phyloP scores from a whole-genome alignment of 805 yeast genomes.

The Ascoidea rubescens region DNA sequence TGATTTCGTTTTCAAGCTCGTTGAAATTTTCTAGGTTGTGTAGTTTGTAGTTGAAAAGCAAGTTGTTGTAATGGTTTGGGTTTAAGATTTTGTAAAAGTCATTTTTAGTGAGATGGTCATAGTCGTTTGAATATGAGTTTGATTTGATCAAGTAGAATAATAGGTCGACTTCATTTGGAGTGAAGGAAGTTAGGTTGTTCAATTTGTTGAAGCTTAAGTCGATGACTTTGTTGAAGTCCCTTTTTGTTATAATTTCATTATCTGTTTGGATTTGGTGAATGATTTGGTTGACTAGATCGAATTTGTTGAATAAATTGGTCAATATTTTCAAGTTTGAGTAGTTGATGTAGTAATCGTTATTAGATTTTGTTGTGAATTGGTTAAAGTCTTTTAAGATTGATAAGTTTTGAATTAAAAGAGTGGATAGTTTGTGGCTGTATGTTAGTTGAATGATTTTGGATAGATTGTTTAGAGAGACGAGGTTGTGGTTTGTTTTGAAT shows the following conservation, averaged over 20 bases:
- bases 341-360: constrained; percentile 18
- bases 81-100: constrained; percentile 27
- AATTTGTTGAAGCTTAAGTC: constrained; percentile 25
- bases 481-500: neutral
- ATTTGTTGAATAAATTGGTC: constrained; percentile 24
- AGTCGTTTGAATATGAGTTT: constrained; percentile 7
- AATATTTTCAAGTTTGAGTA: constrained; percentile 24
- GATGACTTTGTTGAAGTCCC: constrained; percentile 20
- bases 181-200: constrained; percentile 24
- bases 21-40: constrained; percentile 9
- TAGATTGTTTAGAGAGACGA: too few species aligned
- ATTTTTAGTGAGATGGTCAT: constrained; percentile 9
- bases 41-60: constrained; percentile 1
- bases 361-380: constrained; percentile 13
- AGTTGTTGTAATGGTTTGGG: constrained; percentile 24
- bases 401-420: too few species aligned
- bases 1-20: constrained; percentile 16
- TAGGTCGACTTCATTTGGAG: constrained; percentile 26
- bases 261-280: constrained; percentile 15
- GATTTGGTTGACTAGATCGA: constrained; percentile 25
- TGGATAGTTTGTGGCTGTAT: neutral
- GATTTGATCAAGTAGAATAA: constrained; percentile 17
- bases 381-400: constrained; percentile 10
- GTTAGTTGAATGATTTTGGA: neutral
- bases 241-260: constrained; percentile 18